phyloP scores from a whole-genome alignment of 2,329 filamentous ascomycete genomes.

The Aureobasidium sp. region DNA sequence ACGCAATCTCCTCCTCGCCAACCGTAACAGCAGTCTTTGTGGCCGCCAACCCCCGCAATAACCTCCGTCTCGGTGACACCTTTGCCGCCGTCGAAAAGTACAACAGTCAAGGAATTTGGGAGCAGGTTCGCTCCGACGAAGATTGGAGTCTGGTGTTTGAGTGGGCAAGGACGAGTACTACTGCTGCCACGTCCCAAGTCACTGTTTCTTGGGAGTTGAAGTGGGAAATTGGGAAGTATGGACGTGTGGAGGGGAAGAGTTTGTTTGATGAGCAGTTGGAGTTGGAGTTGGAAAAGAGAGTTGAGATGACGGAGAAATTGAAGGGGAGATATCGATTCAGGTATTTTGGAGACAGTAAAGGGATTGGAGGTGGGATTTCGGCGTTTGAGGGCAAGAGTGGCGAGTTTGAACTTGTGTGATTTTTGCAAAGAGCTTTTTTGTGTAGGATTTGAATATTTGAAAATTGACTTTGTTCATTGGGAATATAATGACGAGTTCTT shows the following conservation, averaged over 20 bases:
- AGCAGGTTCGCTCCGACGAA: conserved; percentile 59
- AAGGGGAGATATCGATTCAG: conserved; percentile 68
- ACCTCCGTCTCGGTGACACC: conserved; percentile 69
- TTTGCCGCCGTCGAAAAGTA: conserved; percentile 69
- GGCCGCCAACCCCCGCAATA: conserved; percentile 84
- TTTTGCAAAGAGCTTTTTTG: not conserved
- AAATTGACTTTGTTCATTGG: too few species aligned
- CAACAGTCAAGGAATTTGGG: conserved; percentile 49
- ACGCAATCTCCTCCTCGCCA: conserved; percentile 52
- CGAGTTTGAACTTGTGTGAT: conserved; percentile 39
- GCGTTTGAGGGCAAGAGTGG: conserved; percentile 63
- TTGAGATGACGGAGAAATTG: conserved; percentile 15
- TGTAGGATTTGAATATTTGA: too few species aligned
- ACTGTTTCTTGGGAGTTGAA: conserved; percentile 70
- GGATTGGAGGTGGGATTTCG: conserved; percentile 53
- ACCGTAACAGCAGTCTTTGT: conserved; percentile 64
- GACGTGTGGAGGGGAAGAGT: not conserved
- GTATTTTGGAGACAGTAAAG: conserved; percentile 82
- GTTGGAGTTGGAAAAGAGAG: conserved; percentile 21
- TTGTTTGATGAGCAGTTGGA: not conserved
- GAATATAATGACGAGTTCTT: too few species aligned
- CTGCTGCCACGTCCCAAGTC: conserved; percentile 71
- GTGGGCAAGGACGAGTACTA: conserved; percentile 65
- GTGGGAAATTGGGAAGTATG: conserved; percentile 40
- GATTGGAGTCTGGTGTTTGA: conserved; percentile 80